Conservation (phyloP, 2,329 filamentous ascomycete genomes). For the Samsoniella hepiali region DNA sequence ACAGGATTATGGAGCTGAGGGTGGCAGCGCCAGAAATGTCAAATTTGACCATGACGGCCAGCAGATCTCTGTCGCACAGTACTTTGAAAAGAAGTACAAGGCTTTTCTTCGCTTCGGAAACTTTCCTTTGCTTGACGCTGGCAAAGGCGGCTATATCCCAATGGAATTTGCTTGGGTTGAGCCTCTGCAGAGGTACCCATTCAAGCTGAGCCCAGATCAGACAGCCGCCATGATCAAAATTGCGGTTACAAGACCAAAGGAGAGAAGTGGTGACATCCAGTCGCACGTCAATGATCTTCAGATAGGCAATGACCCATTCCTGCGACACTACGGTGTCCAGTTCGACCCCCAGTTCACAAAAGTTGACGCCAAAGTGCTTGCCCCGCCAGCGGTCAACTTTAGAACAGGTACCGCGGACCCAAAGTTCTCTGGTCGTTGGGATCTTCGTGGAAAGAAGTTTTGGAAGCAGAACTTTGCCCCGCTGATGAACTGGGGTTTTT, state of each 20-base stretch:
- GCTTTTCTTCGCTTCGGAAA: conserved; percentile 43
- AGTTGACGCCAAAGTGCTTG: conserved; percentile 68
- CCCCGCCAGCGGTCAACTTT: conserved; percentile 69
- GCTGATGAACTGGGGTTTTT: conserved; percentile 73
- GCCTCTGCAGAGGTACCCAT: conserved; percentile 58
- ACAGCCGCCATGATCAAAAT: conserved; percentile 90
- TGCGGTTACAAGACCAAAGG: conserved; percentile 71
- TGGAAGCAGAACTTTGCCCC: conserved; percentile 57
- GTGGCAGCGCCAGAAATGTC: conserved; percentile 49
- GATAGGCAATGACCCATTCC: conserved; percentile 66
- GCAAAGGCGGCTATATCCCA: conserved; percentile 53
- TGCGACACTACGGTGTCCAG: conserved; percentile 70
- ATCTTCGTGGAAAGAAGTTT: conserved; percentile 77
- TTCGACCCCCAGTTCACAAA: conserved; percentile 63
- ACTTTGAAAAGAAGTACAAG: conserved; percentile 56
- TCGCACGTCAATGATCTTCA: conserved; percentile 55
- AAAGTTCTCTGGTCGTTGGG: conserved; percentile 73
- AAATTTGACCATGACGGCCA: conserved; percentile 54
- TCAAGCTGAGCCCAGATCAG: conserved; percentile 60
- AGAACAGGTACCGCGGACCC: conserved; percentile 57
- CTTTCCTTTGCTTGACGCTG: conserved; percentile 58
- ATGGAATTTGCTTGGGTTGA: conserved; percentile 57
- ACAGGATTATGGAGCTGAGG: conserved; percentile 40
- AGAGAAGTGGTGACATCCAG: conserved; percentile 65
- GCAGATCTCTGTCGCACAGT: conserved; percentile 47